Conservation (phyloP, 2,329 filamentous ascomycete genomes). For the Pseudocercospora fuligena region DNA sequence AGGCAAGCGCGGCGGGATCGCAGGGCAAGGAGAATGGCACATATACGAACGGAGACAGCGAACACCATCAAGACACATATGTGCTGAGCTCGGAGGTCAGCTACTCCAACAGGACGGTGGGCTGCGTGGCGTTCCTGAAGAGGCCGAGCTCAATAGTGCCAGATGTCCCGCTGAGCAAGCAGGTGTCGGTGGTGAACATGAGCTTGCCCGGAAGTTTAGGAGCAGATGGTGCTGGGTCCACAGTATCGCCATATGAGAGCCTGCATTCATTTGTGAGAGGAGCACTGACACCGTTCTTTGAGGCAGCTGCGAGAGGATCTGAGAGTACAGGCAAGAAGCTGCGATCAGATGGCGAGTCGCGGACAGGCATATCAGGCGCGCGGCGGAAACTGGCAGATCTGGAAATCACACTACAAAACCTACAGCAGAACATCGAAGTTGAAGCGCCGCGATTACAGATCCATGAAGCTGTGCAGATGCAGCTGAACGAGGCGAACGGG, state of each 20-base stretch:
- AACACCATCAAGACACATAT: conserved; percentile 66
- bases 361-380: conserved; percentile 93
- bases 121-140: conserved; percentile 89
- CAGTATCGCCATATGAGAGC: conserved; percentile 85
- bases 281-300: conserved; percentile 92
- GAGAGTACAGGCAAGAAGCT: conserved; percentile 69
- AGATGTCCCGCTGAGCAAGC: conserved; percentile 77
- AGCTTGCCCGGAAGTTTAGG: conserved; percentile 77
- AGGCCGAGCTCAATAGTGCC: conserved; percentile 86
- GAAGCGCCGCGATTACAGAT: conserved; percentile 86
- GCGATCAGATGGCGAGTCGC: conserved; percentile 83
- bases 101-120: conserved; percentile 76
- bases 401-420: conserved; percentile 83
- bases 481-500: conserved; percentile 73
- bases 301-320: conserved; percentile 88
- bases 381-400: conserved; percentile 97
- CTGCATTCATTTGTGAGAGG: conserved; percentile 90
- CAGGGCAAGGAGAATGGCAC: conserved; percentile 53
- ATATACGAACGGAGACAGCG: conserved; percentile 39
- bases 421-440: conserved; percentile 98
- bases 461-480: conserved; percentile 84
- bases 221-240: conserved; percentile 47
- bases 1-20: conserved; percentile 57
- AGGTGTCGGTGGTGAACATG: conserved; percentile 91
- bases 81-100: conserved; percentile 81